These are phyloP conservation scores for Magnaporthales sp. DNA, from an alignment of 2,329 filamentous ascomycete species.

Conservation along the genomic window DNA sequence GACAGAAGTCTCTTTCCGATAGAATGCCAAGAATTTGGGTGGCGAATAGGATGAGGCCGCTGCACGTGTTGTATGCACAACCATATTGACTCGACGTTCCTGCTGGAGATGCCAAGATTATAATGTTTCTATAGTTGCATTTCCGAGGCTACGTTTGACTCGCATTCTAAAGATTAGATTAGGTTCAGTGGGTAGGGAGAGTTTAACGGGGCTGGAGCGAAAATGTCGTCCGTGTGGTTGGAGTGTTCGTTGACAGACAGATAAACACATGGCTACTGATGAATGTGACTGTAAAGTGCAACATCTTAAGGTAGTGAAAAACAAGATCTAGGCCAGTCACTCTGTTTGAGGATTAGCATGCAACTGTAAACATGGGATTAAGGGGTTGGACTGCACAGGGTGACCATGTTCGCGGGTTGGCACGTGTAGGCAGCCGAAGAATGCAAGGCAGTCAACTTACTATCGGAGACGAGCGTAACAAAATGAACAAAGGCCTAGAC, in stretches of 20 bases:
- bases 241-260: not conserved
- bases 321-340: not conserved
- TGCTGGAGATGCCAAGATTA: not conserved
- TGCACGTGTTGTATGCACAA: not conserved
- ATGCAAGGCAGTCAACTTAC: too few species aligned
- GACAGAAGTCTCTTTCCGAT: not conserved
- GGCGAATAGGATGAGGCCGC: not conserved
- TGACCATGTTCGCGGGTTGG: too few species aligned
- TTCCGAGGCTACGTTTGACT: not conserved
- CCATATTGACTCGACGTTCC: not conserved
- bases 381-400: too few species aligned
- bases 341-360: not conserved
- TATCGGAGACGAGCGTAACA: too few species aligned
- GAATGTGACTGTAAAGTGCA: not conserved
- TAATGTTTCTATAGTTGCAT: not conserved
- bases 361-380: not conserved
- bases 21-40: not conserved
- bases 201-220: too few species aligned
- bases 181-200: not conserved
- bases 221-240: not conserved
- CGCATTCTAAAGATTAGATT: not conserved
- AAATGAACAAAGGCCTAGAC: too few species aligned
- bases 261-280: not conserved
- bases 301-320: not conserved
- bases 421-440: too few species aligned